Evolutionary conservation across 495 filamentous ascomycete genomes (phyloP), one percentile per base, ranked within the genome.

Genomic region (Bacidia rubella): DNA sequence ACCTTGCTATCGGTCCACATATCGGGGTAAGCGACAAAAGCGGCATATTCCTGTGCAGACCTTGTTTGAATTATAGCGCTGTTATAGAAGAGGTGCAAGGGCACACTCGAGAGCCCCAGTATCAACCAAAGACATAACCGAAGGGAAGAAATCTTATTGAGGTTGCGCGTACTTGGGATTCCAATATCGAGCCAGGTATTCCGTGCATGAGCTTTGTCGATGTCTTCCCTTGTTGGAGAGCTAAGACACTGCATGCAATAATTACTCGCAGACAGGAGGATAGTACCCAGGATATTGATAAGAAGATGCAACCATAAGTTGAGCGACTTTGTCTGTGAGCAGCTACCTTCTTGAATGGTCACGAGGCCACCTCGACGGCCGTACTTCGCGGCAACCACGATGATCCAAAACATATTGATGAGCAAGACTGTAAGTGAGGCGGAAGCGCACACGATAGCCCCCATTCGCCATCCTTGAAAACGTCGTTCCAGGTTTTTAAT

Each of bases 221-320:
- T 46, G 38, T 73, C 69, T 26, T 63, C 47, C 7, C 70, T 60
- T 1, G 67, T 68, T 7, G 53, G 54, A 25, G 49, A 53, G 4
- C 29, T 43, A 20, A 56, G 43, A 47, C 44, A 56, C 27, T 59
- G 54, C 53, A 59, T 59, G 38, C 49, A 54, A 44, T 72, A 71
- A 51, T 74, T 75, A 41, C 66, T 69, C 0, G 69, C 66, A 0
- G 60, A 57, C 1, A 74, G 64, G 24, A 73, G 57, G 1, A 60
- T 51, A 1, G 68, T 74, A 32, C 63, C 62, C 0, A 71, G 52
- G 7, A 65, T 35, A 47, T 70, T 70, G 49, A 73, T 67, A 1
- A n/a, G 50, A 17, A 70, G 42, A 51, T 71, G 68, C 10, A 66
- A 26, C 55, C 62, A 65, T 11, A 63, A 42, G 19, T 53, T 62